Evolutionary conservation across 306 rosid species (phyloP).

Genomic region (Fagus sylvatica): DNA sequence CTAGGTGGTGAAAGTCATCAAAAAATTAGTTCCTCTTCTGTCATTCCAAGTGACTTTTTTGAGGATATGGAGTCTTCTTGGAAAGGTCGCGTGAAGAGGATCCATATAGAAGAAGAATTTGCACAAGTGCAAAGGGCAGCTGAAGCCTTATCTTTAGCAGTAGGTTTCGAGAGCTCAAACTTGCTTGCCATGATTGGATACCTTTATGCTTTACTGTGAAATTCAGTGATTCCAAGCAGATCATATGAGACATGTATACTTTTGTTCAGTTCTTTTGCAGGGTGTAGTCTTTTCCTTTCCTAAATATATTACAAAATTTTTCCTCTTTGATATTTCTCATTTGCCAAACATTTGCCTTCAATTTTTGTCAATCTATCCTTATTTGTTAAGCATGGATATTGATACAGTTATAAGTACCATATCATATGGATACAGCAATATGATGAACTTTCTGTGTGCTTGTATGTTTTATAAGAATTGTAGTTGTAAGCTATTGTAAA

Average conservation of each 20-base stretch:
- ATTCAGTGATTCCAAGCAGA: background rate
- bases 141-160: conserved; percentile 70
- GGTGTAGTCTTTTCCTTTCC: background rate
- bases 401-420: background rate
- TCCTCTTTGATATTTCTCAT: background rate
- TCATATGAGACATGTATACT: background rate
- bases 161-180: conserved; percentile 44
- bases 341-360: background rate
- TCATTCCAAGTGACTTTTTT: conserved; percentile 72
- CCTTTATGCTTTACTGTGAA: background rate
- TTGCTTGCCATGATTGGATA: background rate
- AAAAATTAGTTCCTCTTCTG: conserved; percentile 59
- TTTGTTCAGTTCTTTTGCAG: background rate
- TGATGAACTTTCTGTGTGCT: background rate
- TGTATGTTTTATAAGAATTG: background rate
- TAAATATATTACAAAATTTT: too few species aligned
- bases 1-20: conserved; percentile 70
- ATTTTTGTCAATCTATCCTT: background rate
- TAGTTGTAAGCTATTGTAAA: background rate
- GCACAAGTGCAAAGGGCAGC: conserved; percentile 75
- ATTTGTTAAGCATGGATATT: background rate
- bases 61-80: conserved; percentile 93
- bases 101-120: conserved; percentile 66
- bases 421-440: background rate
- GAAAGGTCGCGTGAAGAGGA: conserved; percentile 86